Evolutionary conservation across 257 asterid genomes (phyloP).

Genomic region (Ballota nigra): DNA sequence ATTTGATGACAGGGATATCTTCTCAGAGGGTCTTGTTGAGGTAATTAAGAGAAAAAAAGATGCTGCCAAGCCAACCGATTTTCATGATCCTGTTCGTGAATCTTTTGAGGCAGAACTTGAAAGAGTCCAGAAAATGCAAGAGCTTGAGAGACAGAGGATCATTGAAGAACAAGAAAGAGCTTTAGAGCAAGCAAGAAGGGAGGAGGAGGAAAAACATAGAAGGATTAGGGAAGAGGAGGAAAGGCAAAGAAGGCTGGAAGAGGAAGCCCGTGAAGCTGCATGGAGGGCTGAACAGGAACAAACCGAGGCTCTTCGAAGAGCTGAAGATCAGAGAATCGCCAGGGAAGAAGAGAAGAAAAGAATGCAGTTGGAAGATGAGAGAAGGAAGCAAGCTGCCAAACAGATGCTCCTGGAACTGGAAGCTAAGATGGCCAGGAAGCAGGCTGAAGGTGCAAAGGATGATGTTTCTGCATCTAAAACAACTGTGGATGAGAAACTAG

Average conservation of each 20-base stretch:
- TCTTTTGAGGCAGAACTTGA: slow-evolving; percentile 99
- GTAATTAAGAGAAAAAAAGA: slow-evolving; percentile 87
- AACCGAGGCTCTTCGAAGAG: slow-evolving; percentile 65
- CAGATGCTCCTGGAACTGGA: slow-evolving; percentile 89
- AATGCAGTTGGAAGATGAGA: slow-evolving; percentile 77
- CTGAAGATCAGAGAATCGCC: slow-evolving; percentile 75
- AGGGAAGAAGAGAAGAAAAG: slow-evolving; percentile 86
- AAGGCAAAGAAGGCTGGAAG: slow-evolving; percentile 57
- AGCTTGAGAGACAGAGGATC: slow-evolving; percentile 78
- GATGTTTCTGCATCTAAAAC: slow-evolving; percentile 36
- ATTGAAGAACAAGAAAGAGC: slow-evolving; percentile 92
- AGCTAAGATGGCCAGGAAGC: slow-evolving; percentile 84
- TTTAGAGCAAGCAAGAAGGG: slow-evolving; percentile 73
- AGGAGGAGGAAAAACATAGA: slow-evolving; percentile 83
- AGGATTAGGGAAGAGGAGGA: slow-evolving; percentile 87
- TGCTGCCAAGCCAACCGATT: slow-evolving; percentile 55
- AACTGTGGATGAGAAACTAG: slow-evolving; percentile 45
- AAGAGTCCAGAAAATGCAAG: slow-evolving; percentile 95
- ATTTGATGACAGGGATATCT: slow-evolving; percentile 76
- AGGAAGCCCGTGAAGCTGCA: slow-evolving; percentile 89
- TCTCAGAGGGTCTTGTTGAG: slow-evolving; percentile 71
- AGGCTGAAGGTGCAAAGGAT: slow-evolving; percentile 42
- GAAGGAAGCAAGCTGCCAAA: slow-evolving; percentile 91
- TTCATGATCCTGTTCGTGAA: slow-evolving; percentile 89
- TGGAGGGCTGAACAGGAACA: slow-evolving; percentile 93